Conservation (phyloP, 176 grass and related monocot genomes). For the Juncus effusus region DNA sequence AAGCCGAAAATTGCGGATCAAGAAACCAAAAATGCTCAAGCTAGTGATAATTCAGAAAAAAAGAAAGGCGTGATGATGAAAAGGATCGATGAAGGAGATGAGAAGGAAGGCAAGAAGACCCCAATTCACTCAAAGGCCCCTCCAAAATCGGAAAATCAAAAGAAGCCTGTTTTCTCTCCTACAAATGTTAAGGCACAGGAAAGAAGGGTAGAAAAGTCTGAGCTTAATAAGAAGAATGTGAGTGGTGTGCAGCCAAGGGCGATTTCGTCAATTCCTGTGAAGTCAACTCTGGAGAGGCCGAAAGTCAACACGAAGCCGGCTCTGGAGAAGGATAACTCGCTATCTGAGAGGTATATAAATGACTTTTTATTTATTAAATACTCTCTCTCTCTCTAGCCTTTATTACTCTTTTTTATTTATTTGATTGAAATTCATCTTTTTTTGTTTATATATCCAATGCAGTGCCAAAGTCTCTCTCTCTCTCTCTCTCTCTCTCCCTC, state of each 20-base stretch:
- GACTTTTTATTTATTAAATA: not conserved
- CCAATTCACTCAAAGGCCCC: constrained; percentile 23
- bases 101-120: constrained; percentile 23
- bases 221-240: constrained; percentile 9
- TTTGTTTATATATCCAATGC: too few relatives aligned
- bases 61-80: constrained; percentile 22
- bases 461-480: not conserved
- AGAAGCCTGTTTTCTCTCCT: constrained; percentile 23
- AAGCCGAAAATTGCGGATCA: constrained; percentile 16
- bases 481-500: constrained; percentile 4
- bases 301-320: constrained; percentile 15
- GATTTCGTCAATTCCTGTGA: constrained; percentile 14
- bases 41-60: constrained; percentile 18
- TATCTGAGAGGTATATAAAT: constrained; percentile 14
- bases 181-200: constrained; percentile 1
- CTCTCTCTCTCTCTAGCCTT: not conserved
- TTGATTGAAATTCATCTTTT: not conserved
- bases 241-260: not conserved
- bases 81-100: constrained; percentile 16
- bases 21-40: constrained; percentile 21
- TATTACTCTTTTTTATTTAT: not conserved
- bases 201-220: constrained; percentile 22
- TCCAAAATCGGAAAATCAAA: constrained; percentile 24
- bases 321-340: constrained; percentile 18
- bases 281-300: constrained; percentile 14